Conservation (phyloP, 2,329 filamentous ascomycete genomes). For the Uncinocarpus reesii region DNA sequence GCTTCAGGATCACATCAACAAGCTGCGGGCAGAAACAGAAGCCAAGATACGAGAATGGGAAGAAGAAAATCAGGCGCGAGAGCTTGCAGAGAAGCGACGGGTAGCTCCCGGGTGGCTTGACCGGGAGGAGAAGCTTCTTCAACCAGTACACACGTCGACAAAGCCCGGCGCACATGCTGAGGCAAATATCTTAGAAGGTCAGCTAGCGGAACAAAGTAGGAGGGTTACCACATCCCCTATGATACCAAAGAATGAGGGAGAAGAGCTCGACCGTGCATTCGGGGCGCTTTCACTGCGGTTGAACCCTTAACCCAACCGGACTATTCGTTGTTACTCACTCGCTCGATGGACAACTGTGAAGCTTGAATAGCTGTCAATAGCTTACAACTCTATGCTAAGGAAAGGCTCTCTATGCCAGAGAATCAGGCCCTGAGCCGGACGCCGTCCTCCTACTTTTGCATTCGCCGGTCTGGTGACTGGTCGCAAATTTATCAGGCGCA, state of each 20-base stretch:
- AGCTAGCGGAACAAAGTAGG: constrained; percentile 25
- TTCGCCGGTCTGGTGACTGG: too few species aligned
- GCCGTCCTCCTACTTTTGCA: too few species aligned
- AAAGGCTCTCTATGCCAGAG: too few species aligned
- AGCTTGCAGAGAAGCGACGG: constrained; percentile 53
- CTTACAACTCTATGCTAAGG: too few species aligned
- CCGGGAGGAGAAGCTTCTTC: constrained; percentile 49
- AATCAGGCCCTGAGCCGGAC: too few species aligned
- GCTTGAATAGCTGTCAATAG: too few species aligned
- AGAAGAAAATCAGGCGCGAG: constrained; percentile 47
- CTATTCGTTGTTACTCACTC: too few species aligned
- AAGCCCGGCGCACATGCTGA: constrained; percentile 16
- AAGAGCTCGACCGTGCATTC: constrained; percentile 46
- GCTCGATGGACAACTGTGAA: too few species aligned
- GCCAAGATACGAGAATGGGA: constrained; percentile 60
- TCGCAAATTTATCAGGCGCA: too few species aligned
- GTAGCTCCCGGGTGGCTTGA: constrained; percentile 57
- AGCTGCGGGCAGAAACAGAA: constrained; percentile 58
- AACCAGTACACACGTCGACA: constrained; percentile 33
- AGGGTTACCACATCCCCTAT: constrained; percentile 30
- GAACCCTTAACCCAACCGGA: too few species aligned
- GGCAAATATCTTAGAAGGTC: constrained; percentile 31
- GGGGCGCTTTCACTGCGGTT: constrained; percentile 37
- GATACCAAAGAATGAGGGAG: constrained; percentile 38
- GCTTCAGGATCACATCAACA: constrained; percentile 63